Conservation (phyloP, 2,329 filamentous ascomycete genomes). For the Dactylellina haptotyla region DNA sequence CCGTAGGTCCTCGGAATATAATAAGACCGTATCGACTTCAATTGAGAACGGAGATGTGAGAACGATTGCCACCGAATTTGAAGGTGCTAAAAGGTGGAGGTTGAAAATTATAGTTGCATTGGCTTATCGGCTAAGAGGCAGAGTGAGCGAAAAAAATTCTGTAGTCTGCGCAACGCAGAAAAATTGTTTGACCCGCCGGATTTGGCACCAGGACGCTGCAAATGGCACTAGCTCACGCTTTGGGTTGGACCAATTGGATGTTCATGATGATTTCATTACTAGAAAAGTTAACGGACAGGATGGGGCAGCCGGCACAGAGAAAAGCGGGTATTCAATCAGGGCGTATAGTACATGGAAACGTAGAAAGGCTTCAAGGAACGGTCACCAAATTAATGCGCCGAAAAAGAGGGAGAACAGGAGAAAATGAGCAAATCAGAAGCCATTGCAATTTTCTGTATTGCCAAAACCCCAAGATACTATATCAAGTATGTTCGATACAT, state of each 20-base stretch:
- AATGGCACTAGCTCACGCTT: background rate
- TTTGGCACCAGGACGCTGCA: background rate
- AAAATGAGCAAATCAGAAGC: background rate
- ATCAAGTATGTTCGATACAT: no score
- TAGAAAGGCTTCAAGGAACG: background rate
- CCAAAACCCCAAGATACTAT: no score
- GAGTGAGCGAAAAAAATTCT: conserved; percentile 20
- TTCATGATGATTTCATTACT: conserved; percentile 31
- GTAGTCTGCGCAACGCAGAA: conserved; percentile 36
- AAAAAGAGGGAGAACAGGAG: background rate
- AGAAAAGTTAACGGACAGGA: conserved; percentile 1
- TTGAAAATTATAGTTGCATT: conserved; percentile 13
- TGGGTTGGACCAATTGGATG: background rate
- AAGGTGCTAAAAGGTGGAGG: conserved; percentile 6
- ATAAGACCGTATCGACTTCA: background rate
- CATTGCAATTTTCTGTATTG: no score
- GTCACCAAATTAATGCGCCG: conserved; percentile 7
- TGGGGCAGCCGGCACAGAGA: background rate
- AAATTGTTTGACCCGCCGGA: background rate
- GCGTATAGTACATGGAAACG: conserved; percentile 21
- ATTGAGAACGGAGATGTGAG: background rate
- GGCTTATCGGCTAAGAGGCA: conserved; percentile 8
- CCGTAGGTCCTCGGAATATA: background rate
- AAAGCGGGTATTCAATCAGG: conserved; percentile 27
- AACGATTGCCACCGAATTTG: background rate